Conservation (phyloP, 2,329 filamentous ascomycete genomes). For the Scedosporium apiospermum region DNA sequence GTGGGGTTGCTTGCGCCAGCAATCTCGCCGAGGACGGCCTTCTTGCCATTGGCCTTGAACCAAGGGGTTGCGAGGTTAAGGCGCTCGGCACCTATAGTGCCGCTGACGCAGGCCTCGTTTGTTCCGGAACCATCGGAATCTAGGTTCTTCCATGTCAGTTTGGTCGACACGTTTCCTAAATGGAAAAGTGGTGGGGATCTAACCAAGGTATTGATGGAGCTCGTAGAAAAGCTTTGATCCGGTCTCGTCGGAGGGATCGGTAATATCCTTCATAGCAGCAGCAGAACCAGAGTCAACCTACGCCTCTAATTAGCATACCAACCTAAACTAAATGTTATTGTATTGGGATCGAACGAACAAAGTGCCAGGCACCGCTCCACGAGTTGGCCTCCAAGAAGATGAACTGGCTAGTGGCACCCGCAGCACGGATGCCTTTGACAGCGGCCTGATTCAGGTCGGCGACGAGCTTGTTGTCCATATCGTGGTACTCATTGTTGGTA, state of each 20-base stretch:
- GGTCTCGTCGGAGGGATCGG: constrained; percentile 38
- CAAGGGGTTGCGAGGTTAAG: constrained; percentile 40
- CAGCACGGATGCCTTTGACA: constrained; percentile 50
- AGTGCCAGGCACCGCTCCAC: constrained; percentile 40
- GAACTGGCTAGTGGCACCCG: constrained; percentile 42
- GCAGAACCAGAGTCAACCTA: constrained; percentile 3
- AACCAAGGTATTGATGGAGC: constrained; percentile 49
- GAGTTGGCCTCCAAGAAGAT: constrained; percentile 49
- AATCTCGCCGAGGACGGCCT: constrained; percentile 46
- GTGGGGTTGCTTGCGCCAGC: constrained; percentile 42
- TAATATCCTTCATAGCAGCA: constrained; percentile 10
- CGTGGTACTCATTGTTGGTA: constrained; percentile 59
- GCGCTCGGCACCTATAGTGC: constrained; percentile 38
- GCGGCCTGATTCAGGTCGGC: constrained; percentile 54
- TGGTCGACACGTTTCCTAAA: background rate
- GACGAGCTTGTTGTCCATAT: constrained; percentile 51
- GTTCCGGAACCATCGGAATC: constrained; percentile 45
- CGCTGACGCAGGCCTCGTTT: constrained; percentile 33
- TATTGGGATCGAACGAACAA: constrained; percentile 20
- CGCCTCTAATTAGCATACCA: background rate
- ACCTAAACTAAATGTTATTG: constrained; percentile 20
- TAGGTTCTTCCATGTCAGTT: background rate
- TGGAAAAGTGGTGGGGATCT: background rate
- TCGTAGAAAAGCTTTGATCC: constrained; percentile 43
- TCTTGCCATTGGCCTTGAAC: constrained; percentile 45